These are phyloP conservation scores for Phytophthora pseudosyringae DNA, from an alignment of 352 stramenopile species.

Conservation along the genomic window DNA sequence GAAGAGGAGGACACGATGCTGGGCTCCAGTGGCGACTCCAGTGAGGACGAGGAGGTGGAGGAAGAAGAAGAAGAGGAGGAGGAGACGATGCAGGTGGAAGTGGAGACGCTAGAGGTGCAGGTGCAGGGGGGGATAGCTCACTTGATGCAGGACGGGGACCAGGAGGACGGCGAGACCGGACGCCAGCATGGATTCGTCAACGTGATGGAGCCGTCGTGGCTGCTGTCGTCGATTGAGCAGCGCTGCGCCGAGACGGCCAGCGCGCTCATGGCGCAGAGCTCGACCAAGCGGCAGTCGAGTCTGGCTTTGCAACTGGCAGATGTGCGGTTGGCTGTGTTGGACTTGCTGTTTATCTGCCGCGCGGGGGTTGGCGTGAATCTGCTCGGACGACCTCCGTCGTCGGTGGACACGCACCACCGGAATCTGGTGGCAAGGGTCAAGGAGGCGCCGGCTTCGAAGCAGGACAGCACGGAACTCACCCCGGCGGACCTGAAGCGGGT, in stretches of 20 bases:
- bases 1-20: background rate
- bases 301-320: slow-evolving; percentile 44
- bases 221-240: slow-evolving; percentile 74
- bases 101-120: background rate
- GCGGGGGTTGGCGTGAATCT: slow-evolving; percentile 63
- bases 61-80: background rate
- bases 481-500: slow-evolving; percentile 42
- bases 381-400: slow-evolving; percentile 48
- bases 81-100: background rate
- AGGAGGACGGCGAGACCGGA: slow-evolving; percentile 1
- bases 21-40: background rate
- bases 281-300: slow-evolving; percentile 20
- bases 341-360: slow-evolving; percentile 72
- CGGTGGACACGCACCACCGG: slow-evolving; percentile 43
- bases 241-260: slow-evolving; percentile 50
- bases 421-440: slow-evolving; percentile 53
- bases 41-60: slow-evolving; percentile 1
- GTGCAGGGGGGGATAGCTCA: background rate
- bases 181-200: slow-evolving; percentile 65
- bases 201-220: slow-evolving; percentile 76
- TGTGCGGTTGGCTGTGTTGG: slow-evolving; percentile 61
- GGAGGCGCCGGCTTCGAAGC: slow-evolving; percentile 7
- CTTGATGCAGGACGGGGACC: slow-evolving; percentile 12
- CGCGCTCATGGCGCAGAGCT: slow-evolving; percentile 34
- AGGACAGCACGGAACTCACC: slow-evolving; percentile 21